These are phyloP conservation scores for Nyssa sinensis DNA, from an alignment of 148 eudicot species.

Conservation along the genomic window DNA sequence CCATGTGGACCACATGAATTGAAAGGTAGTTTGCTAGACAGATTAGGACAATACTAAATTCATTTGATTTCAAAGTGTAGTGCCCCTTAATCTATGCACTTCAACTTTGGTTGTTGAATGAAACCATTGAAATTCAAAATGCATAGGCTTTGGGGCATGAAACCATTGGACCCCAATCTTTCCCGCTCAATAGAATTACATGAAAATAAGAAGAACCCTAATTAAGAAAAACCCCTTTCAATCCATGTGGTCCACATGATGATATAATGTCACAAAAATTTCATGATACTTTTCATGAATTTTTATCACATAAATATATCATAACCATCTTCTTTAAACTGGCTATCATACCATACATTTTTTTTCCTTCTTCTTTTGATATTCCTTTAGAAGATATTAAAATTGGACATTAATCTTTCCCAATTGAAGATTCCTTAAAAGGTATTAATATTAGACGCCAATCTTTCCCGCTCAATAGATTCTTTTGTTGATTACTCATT, in stretches of 20 bases:
- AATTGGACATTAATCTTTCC: neutral
- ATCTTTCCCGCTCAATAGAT: neutral
- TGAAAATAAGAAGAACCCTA: neutral
- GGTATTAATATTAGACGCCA: neutral
- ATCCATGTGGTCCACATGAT: neutral
- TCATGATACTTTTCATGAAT: neutral
- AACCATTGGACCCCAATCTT: no score
- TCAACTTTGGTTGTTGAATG: neutral
- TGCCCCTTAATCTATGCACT: neutral
- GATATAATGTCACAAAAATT: neutral
- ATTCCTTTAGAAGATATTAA: neutral
- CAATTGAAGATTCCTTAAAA: no score
- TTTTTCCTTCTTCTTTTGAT: no score
- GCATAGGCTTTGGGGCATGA: neutral
- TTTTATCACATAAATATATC: neutral
- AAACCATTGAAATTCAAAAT: neutral
- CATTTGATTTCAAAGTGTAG: neutral
- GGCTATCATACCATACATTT: no score
- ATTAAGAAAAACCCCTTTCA: neutral
- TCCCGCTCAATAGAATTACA: no score
- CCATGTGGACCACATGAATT: neutral
- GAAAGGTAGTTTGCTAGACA: no score
- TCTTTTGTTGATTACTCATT: neutral
- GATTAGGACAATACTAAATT: no score
- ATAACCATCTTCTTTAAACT: neutral